Evolutionary conservation across 371 early-diverging fungal species (phyloP), one percentile per base, ranked within the genome.

Genomic region (Aphelidium insulamus): DNA sequence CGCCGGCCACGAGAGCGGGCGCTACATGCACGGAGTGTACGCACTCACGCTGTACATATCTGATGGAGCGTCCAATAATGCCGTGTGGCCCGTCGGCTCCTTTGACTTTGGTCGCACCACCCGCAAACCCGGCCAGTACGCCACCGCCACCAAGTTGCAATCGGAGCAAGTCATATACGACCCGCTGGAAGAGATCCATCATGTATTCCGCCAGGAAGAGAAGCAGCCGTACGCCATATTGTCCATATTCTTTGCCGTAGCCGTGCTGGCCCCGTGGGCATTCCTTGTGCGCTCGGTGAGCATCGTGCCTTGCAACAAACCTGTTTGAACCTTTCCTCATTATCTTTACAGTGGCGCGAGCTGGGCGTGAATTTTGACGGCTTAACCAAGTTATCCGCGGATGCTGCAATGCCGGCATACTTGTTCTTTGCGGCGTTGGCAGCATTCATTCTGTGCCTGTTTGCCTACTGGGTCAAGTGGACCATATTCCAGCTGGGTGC

Each of bases 241-340:
- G 33, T 70, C 72, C 3, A 41, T 54, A 18, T 31, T 57, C 4
- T 74, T 74, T 32, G 52, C 64, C 1, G 26, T 60, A 25, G 32
- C 66, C 21, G 58, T 63, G 20, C 57, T 75, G 20, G 48, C 62
- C 3, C 79, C 79, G 18, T 75, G 77, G 67, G 40, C 55, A 12
- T 41, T 65, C 21, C 54, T 78, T 28, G 15, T 62, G 28, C 31
- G 45, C 32, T 48, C 59, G 34, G 78, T 75, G 59, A 48, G 66
- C 23, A 10, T 8, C 18, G 11, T n/a, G 6, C 31, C 24, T 20
- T 15, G 1, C 14, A 2, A 14, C 17, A 3, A 6, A 1, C n/a
- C 1, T 15, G 1, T 30, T n/a, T 21, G 11, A 10, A 3, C n/a
- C 2, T 19, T 12, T 26, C 18, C 26, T 41, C 23, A 22, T 15